Evolutionary conservation across 2,329 filamentous ascomycete species (phyloP), one percentile per base, ranked within the genome.

Genomic region (Beauveria sp.): DNA sequence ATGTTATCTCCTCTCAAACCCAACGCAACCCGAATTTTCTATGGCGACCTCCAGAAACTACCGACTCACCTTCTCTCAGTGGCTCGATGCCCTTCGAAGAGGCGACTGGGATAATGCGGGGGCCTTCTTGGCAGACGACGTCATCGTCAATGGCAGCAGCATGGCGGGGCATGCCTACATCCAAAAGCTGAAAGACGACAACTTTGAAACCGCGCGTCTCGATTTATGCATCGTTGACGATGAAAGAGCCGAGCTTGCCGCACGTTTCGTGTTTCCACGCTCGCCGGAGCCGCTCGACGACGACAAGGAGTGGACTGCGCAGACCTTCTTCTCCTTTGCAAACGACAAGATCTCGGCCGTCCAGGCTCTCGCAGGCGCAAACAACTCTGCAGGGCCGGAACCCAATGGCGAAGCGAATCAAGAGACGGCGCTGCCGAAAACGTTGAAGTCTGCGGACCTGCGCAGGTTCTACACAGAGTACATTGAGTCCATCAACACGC

Each of bases 401-500:
- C 9, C 26, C 5, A 18, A 12, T 20, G 6, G 38, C 2, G 8
- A 40, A 20, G 1, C 4, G 3, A 26, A 47, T 9, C 18, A 16
- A 6, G n/a, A 43, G 1, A 8, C 46, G 14, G 12, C 6, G 16
- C 1, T 16, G n/a, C 4, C 4, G 5, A 46, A 16, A 53, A 5
- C 5, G 14, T 10, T 40, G n/a, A 24, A 28, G n/a, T 9, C 24
- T 8, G 5, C 8, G 3, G 57, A 47, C 18, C 28, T 53, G 49
- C 58, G 50, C 40, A 22, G 3, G 20, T 60, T 60, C 64, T 75
- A 75, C 61, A 62, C 63, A 9, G 63, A 59, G 2, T 75, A 75
- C 63, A 67, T 74, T 45, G 57, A 62, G 18, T 67, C 68, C 63
- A 73, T 75, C 64, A 74, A 74, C 61, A 63, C 60, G 22, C 67